Base-by-base conservation (phyloP, 2,329 filamentous ascomycete genomes). In the Fusarium sp. region DNA sequence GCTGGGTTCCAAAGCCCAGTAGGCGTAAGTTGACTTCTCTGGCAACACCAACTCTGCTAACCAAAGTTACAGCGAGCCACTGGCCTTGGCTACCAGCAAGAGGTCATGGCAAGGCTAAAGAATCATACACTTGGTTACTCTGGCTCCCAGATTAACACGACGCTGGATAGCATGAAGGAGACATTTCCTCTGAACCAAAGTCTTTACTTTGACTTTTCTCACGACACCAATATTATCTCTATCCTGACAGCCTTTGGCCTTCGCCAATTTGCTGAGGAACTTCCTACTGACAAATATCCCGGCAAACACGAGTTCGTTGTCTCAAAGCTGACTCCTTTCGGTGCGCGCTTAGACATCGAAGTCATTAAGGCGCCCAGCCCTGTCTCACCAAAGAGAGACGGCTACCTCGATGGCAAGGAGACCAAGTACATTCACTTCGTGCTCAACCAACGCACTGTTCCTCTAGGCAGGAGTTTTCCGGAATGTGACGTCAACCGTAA, bases 141-240 rank as follows among this genome's bases (percentile, higher is more conserved):
- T 0, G 85, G 85, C 31, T 89, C 87, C 2, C 87, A 90, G 74
- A 88, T 90, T 82, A 93, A 94, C 78, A 84, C 87, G n/a, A 93
- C 92, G 0, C 86, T 93, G 35, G 91, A 93, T 82, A 88, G 86
- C 77, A 93, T 87, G 79, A 86, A 86, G 1, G 83, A 84, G 39
- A 94, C 92, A 0, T 95, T 95, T 79, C 93, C 93, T 0, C 82
- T 93, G 8, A 88, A 94, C 77, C 93, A 95, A 78, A 87, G 84
- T 27, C 84, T 95, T 21, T 94, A 94, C 79, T 88, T 94, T 55
- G 93, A 94, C 83, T 94, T 94, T 79, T 91, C 88, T 21, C 93
- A 95, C 79, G 93, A 95, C 80, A 92, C 91, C 37, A 93, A 92
- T 78, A 93, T 93, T 66, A 84, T 91, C 74, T 87, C 87, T 31